Base-by-base conservation (phyloP, 176 grass and related monocot species). In the Oryza meridionalis region DNA sequence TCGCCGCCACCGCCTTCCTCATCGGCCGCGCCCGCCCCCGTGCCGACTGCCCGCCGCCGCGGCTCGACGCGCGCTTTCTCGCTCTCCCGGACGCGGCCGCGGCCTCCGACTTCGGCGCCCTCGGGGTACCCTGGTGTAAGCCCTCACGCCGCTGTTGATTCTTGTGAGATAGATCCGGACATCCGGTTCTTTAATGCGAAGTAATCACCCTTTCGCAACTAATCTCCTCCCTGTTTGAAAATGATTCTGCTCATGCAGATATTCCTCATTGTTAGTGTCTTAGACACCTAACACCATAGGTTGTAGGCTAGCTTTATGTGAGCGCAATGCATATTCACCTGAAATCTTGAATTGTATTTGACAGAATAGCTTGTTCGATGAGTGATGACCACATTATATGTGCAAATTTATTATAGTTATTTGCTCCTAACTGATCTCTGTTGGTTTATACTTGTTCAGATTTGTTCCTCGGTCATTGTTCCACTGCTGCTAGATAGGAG, bases 101-200 rank as follows among this genome's bases (percentile, higher is more conserved):
- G 7, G 91, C 96, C 72, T 92, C 93, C 29, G 96, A 98, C 50
- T 98, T 98, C 29, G 96, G 93, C 16, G 88, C 87, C 70, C 91
- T 98, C 86, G 96, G 96, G 67, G 96, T 95, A 31, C 96, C 96
- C 19, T 92, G 87, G 93, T 98, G 96, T 97, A 97, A 88, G 94
- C 79, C 33, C 70, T 87, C 17, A 16, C 46, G 63, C 70, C 25
- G 11, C 46, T 45, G 26, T 65, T 73, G 9, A 16, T 46, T 35
- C 46, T 24, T 55, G 1, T 35, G 62, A 6, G 9, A 69, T 19
- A 61, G 77, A 86, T 86, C 84, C 51, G 51, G 46, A 55, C 49
- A 53, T 53, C 51, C 32, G 15, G 17, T 24, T 46, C 11, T 24
- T 78, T 70, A 59, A 6, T 59, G 69, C 21, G 22, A n/a, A 69